A percentile compares a stretch with the other conserved stretches of the same genome.
Evolutionary conservation across 306 rosid species (phyloP).

Genomic region (Cucurbita ficifolia): DNA sequence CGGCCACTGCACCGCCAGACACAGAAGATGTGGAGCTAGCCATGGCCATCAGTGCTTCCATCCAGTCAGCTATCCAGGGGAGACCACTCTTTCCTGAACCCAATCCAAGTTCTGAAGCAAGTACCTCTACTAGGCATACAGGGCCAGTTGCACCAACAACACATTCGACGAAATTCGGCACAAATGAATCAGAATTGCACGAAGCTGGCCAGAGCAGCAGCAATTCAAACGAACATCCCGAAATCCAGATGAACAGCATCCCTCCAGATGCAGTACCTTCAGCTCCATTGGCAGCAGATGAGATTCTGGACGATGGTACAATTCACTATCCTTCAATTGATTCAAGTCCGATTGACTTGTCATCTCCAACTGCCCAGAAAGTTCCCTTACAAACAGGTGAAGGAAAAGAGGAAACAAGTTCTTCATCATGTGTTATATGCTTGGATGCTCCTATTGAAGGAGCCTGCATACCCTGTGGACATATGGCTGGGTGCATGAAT

Average conservation of each 20-base stretch:
- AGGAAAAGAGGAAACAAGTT: conserved; percentile 26
- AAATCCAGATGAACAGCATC: conserved; percentile 9
- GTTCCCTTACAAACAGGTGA: conserved; percentile 18
- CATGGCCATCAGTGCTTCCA: conserved; percentile 59
- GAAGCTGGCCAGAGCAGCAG: conserved; percentile 22
- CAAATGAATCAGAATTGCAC: conserved; percentile 13
- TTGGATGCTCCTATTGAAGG: conserved; percentile 95
- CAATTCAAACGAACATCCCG: conserved; percentile 13
- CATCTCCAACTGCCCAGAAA: conserved; percentile 22
- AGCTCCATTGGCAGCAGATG: conserved; percentile 46
- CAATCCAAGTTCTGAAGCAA: conserved; percentile 32
- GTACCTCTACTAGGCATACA: conserved; percentile 42
- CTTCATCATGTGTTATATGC: conserved; percentile 74
- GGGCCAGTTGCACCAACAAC: conserved; percentile 23
- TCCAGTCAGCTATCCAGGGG: conserved; percentile 47
- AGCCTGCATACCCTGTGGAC: conserved; percentile 98
- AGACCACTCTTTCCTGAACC: conserved; percentile 29
- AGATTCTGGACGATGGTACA: conserved; percentile 28
- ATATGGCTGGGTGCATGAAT: conserved; percentile 94
- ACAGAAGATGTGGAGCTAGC: conserved; percentile 60
- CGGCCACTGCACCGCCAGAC: conserved; percentile 62
- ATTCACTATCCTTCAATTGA: conserved; percentile 77
- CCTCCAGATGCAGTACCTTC: conserved; percentile 31
- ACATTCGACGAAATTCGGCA: conserved; percentile 8
- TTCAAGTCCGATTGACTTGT: conserved; percentile 36